Evolutionary conservation across 495 filamentous ascomycete genomes (phyloP).

Genomic region (Rhizodiscina lignyota): DNA sequence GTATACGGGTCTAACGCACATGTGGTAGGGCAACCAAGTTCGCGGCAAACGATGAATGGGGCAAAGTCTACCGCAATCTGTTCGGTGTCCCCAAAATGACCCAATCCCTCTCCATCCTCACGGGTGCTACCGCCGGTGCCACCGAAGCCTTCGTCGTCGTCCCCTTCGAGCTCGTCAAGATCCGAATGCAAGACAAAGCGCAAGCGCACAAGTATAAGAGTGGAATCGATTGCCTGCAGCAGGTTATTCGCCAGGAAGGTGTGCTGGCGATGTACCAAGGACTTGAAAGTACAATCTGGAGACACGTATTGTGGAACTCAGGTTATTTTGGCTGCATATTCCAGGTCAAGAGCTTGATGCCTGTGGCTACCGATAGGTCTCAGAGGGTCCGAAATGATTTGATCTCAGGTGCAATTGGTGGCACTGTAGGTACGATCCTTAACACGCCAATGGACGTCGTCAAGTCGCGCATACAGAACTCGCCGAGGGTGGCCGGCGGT

Average conservation of each 20-base stretch:
- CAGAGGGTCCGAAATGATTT: conserved; percentile 74
- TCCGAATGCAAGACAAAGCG: conserved; percentile 86
- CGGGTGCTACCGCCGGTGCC: conserved; percentile 84
- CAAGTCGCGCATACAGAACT: conserved; percentile 95
- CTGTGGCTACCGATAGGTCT: conserved; percentile 59
- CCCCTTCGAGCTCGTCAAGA: conserved; percentile 90
- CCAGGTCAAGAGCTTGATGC: conserved; percentile 75
- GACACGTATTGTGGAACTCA: conserved; percentile 91
- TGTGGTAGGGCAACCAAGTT: conserved; percentile 73
- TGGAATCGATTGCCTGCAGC: conserved; percentile 75
- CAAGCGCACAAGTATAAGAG: conserved; percentile 90
- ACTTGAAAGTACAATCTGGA: conserved; percentile 89
- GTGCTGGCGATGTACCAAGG: conserved; percentile 87
- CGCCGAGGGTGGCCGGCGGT: conserved; percentile 56
- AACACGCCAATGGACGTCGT: conserved; percentile 98
- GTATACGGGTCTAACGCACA: background rate
- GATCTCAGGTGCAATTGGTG: conserved; percentile 71
- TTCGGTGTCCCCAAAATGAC: conserved; percentile 80
- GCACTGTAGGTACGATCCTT: conserved; percentile 79
- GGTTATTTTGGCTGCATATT: conserved; percentile 98
- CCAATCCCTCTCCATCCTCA: conserved; percentile 75
- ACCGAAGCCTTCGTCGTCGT: conserved; percentile 94
- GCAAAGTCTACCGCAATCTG: conserved; percentile 66
- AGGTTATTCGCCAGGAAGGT: conserved; percentile 74
- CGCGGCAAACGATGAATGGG: conserved; percentile 97